These are phyloP conservation scores for Phyllosticta capitalensis DNA, from an alignment of 2,329 filamentous ascomycete genomes.

Conservation along the genomic window DNA sequence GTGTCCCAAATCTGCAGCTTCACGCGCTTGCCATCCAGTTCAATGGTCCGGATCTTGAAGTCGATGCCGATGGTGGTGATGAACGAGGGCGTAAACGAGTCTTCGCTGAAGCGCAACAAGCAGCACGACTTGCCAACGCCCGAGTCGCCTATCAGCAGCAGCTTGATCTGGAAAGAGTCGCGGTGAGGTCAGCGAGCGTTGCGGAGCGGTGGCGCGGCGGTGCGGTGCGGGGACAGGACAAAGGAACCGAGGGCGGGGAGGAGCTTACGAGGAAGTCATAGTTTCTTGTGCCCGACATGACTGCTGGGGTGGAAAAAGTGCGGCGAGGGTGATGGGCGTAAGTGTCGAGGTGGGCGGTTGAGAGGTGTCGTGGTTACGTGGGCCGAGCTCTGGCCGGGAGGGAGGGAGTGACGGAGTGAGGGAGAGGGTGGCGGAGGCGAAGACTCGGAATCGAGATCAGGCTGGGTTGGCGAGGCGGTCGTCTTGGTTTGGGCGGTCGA, in stretches of 20 bases:
- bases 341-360: conserved; percentile 14
- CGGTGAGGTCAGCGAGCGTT: conserved; percentile 10
- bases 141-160: conserved; percentile 91
- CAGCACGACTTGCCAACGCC: conserved; percentile 97
- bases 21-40: conserved; percentile 95
- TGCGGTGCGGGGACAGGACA: not conserved
- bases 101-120: conserved; percentile 90
- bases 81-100: conserved; percentile 94
- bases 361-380: conserved; percentile 17
- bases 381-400: conserved; percentile 10
- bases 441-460: not conserved
- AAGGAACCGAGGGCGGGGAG: conserved; percentile 11
- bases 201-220: conserved; percentile 9
- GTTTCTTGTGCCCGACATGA: conserved; percentile 94
- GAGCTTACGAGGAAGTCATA: conserved; percentile 91
- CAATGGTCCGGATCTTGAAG: conserved; percentile 99
- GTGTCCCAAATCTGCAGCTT: conserved; percentile 99
- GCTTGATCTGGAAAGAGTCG: conserved; percentile 65
- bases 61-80: conserved; percentile 99
- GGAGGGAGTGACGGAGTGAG: not conserved
- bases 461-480: not conserved
- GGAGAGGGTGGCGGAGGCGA: not conserved
- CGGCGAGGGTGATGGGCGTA: conserved; percentile 10
- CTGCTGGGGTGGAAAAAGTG: conserved; percentile 14
- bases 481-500: not conserved